Conservation (phyloP, 805 yeast species). For the Maudiozyma turicensis region DNA sequence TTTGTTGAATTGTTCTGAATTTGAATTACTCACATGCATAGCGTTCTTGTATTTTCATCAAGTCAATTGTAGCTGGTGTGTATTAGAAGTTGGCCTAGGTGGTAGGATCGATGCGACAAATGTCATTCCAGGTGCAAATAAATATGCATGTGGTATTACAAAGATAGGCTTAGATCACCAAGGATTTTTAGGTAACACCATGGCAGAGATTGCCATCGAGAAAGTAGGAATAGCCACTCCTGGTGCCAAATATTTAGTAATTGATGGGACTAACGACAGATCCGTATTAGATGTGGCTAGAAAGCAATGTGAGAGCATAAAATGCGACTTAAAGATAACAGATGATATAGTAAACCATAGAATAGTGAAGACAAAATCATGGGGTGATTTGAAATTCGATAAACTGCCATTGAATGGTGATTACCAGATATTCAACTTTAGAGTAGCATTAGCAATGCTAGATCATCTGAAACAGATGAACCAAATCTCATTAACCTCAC, state of each 20-base stretch:
- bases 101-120: constrained; percentile 88
- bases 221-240: constrained; percentile 73
- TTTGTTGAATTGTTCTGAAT: constrained; percentile 67
- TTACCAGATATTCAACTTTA: constrained; percentile 62
- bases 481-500: constrained; percentile 24
- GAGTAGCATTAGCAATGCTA: constrained; percentile 54
- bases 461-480: constrained; percentile 27
- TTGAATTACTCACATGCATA: constrained; percentile 75
- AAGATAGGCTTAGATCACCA: constrained; percentile 86
- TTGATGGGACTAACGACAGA: constrained; percentile 56
- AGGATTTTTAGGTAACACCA: constrained; percentile 55
- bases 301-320: constrained; percentile 27
- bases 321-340: constrained; percentile 25
- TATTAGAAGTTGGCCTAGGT: constrained; percentile 92
- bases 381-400: constrained; percentile 26
- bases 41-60: constrained; percentile 69
- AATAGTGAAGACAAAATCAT: constrained; percentile 18
- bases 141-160: constrained; percentile 63
- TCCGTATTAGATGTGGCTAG: constrained; percentile 41
- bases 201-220: constrained; percentile 58
- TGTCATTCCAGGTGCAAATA: constrained; percentile 41
- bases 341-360: constrained; percentile 6
- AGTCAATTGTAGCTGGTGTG: constrained; percentile 57
- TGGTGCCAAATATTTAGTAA: constrained; percentile 47
- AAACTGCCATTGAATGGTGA: constrained; percentile 55